Evolutionary conservation across 2,329 filamentous ascomycete genomes (phyloP).

Genomic region (Chlorencoelia australis): DNA sequence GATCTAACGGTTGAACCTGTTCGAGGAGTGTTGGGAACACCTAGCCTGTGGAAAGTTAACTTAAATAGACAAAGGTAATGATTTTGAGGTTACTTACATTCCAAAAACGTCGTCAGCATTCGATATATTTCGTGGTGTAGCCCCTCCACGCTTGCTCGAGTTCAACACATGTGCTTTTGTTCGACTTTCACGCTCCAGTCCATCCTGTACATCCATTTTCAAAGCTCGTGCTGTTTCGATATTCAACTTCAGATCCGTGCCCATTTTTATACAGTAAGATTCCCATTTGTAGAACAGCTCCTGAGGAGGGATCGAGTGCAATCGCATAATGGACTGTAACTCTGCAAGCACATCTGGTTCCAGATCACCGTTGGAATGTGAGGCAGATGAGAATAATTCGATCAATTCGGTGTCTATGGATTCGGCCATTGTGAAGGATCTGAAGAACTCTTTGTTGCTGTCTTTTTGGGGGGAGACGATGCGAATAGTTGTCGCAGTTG

Average conservation of each 20-base stretch:
- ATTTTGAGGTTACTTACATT: constrained; percentile 55
- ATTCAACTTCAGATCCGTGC: constrained; percentile 59
- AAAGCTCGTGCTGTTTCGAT: constrained; percentile 65
- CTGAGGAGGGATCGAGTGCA: constrained; percentile 71
- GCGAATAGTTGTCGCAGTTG: not conserved
- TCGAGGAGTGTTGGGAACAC: constrained; percentile 51
- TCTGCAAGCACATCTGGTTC: constrained; percentile 71
- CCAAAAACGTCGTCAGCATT: constrained; percentile 65
- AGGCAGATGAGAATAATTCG: constrained; percentile 21
- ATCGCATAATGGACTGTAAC: constrained; percentile 73
- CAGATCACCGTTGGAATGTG: constrained; percentile 31
- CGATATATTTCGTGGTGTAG: constrained; percentile 50
- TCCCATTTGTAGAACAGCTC: constrained; percentile 99
- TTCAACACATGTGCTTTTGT: constrained; percentile 54
- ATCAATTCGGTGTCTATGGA: constrained; percentile 17
- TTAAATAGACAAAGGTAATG: too few relatives aligned
- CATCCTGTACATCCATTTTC: constrained; percentile 79
- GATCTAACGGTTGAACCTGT: constrained; percentile 14
- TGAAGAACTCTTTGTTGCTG: too few relatives aligned
- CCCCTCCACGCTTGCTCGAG: constrained; percentile 51
- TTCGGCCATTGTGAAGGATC: constrained; percentile 14
- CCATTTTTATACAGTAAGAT: constrained; percentile 93
- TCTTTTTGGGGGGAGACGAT: too few relatives aligned
- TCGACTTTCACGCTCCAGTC: constrained; percentile 66
- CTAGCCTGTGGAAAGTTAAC: too few relatives aligned